A percentile compares a stretch with the other conserved stretches of the same genome.
Evolutionary conservation across 148 eudicot genomes (phyloP).

Genomic region (Chenopodium album): DNA sequence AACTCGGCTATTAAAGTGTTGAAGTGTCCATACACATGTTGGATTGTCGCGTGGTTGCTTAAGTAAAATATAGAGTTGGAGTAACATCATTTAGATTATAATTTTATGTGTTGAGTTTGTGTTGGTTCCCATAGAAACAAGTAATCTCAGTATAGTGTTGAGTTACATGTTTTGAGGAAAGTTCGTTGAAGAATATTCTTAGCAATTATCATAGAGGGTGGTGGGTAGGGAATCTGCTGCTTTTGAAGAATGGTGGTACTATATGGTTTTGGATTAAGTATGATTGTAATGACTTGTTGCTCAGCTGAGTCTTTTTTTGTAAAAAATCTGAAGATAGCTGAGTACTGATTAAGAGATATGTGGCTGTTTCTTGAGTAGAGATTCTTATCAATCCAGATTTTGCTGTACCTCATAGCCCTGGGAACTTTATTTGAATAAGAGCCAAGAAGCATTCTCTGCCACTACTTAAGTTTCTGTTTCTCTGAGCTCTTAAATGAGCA

Average conservation of each 20-base stretch:
- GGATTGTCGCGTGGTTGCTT: too few species aligned
- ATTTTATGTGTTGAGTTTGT: background rate
- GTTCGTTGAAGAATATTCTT: background rate
- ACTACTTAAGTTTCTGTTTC: slow-evolving; percentile 7
- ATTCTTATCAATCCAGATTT: slow-evolving; percentile 1
- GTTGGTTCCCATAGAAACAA: background rate
- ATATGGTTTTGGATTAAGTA: slow-evolving; percentile 6
- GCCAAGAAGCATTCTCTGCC: slow-evolving; percentile 18
- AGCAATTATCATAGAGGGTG: slow-evolving; percentile 8
- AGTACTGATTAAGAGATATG: background rate
- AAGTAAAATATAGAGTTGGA: background rate
- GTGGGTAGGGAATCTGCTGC: slow-evolving; percentile 16
- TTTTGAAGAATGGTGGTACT: slow-evolving; percentile 14
- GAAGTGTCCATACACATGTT: background rate
- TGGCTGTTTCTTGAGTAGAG: slow-evolving; percentile 13
- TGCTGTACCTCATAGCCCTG: slow-evolving; percentile 8
- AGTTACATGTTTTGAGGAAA: slow-evolving; percentile 17
- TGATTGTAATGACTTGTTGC: slow-evolving; percentile 15
- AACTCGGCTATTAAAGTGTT: background rate
- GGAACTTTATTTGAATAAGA: slow-evolving; percentile 12
- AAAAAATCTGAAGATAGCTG: slow-evolving; percentile 1
- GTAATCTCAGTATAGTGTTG: background rate
- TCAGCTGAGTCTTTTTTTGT: background rate
- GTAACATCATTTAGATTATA: background rate
- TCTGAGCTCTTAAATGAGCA: slow-evolving; percentile 8